Base-by-base conservation (phyloP, 176 grass and related monocot genomes). In the Microstegium vimineum region DNA sequence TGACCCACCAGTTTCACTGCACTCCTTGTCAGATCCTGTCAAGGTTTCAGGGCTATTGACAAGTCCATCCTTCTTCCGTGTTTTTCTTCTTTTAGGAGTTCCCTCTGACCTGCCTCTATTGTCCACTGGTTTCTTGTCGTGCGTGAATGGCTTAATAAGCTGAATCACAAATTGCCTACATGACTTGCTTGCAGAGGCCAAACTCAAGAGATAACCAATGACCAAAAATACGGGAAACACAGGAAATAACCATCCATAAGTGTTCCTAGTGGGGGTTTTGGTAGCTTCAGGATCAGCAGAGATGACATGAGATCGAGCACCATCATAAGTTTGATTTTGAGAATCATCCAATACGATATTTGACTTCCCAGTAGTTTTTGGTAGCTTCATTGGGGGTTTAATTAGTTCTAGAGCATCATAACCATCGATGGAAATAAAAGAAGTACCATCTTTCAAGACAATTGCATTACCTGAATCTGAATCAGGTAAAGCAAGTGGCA, bases 61-160 rank as follows among this genome's bases (percentile, higher is more conserved):
- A 43, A 22, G 63, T 42, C 46, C 62, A 79, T 76, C 87, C 86
- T 87, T 90, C 81, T 88, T 95, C 36, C 89, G 89, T 18, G 75
- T 13, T 89, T 95, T 99, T 66, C 79, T 95, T 81, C 87, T 99
- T 84, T 94, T 99, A 54, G 93, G 69, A 80, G 76, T 47, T 70
- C 66, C 78, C 69, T 87, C 88, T 32, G 81, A 64, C 32, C 73
- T 84, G 25, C 75, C 82, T 82, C 83, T 90, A 71, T 73, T 73
- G 37, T 91, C 82, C 8, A 77, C 75, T 15, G 7, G 61, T 70
- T 89, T 84, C 73, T 89, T 88, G 20, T 89, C 65, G 67, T 17
- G 69, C 49, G 75, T 86, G 32, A 81, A 84, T 84, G 77, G 47
- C 47, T 87, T 87, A 38, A 79, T 79, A 61, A 86, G 57, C 42